These are phyloP conservation scores for Lathyrus sativus DNA, from an alignment of 306 rosid species.

Conservation along the genomic window DNA sequence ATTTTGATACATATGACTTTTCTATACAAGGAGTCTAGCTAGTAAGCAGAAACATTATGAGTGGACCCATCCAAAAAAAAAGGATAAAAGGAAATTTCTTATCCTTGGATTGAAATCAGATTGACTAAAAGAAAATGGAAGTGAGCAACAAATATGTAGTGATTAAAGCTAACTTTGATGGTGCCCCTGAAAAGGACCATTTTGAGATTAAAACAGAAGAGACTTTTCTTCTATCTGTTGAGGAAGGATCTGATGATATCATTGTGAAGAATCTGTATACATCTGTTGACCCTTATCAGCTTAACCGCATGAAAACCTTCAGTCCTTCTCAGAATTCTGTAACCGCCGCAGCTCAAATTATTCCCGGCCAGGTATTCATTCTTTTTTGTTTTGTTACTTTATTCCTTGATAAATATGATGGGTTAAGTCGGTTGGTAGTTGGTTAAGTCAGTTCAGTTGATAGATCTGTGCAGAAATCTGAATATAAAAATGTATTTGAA, in stretches of 20 bases:
- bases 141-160: constrained; percentile 54
- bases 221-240: constrained; percentile 34
- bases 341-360: constrained; percentile 36
- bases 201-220: constrained; percentile 51
- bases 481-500: neutral
- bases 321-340: constrained; percentile 51
- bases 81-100: no score
- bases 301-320: constrained; percentile 47
- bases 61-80: no score
- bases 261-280: constrained; percentile 60
- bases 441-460: no score
- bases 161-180: constrained; percentile 45
- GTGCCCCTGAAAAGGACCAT: constrained; percentile 50
- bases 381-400: no score
- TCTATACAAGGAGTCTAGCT: no score
- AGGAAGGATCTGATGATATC: constrained; percentile 49
- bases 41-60: no score
- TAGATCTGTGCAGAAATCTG: no score
- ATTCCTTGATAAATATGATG: no score
- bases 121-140: constrained; percentile 43
- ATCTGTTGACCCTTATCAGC: constrained; percentile 66
- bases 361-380: constrained; percentile 49
- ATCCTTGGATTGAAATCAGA: no score
- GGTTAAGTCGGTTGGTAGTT: no score
- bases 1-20: no score